phyloP scores from a whole-genome alignment of 1,284 basidiomycete genomes.

The Ceratobasidium sp. region DNA sequence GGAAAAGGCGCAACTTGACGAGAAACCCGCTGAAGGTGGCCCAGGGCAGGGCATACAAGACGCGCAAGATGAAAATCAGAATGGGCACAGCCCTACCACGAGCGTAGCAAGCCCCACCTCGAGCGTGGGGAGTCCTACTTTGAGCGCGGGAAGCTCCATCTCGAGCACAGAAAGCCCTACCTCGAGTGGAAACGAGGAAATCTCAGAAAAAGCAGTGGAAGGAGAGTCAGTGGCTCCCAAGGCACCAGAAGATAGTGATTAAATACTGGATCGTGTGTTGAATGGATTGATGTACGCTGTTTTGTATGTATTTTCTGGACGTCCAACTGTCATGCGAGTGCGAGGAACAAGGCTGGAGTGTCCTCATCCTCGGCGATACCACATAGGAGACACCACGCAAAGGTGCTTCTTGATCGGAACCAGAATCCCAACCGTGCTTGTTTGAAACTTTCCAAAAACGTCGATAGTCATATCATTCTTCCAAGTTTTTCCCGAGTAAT shows the following conservation, averaged over 20 bases:
- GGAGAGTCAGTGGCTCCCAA: neutral
- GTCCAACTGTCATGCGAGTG: neutral
- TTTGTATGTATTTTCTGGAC: neutral
- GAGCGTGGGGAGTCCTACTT: too few relatives aligned
- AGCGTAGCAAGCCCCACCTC: too few relatives aligned
- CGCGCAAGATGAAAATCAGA: too few relatives aligned
- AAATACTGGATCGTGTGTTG: neutral
- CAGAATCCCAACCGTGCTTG: neutral
- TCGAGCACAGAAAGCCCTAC: neutral
- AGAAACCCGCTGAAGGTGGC: too few relatives aligned
- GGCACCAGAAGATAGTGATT: neutral
- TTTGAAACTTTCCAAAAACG: neutral
- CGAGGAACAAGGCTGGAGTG: neutral
- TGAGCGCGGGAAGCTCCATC: too few relatives aligned
- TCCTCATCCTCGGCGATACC: neutral
- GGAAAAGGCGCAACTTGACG: too few relatives aligned
- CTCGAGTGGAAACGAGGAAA: neutral
- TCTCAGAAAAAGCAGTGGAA: neutral
- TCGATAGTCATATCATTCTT: too few relatives aligned
- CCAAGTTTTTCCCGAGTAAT: neutral
- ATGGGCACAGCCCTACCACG: too few relatives aligned
- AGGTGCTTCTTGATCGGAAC: constrained; percentile 1
- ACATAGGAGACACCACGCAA: neutral
- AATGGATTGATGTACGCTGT: neutral
- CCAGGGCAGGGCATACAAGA: too few relatives aligned